phyloP scores from a whole-genome alignment of 2,329 filamentous ascomycete species.

The Rachicladosporium sp. region DNA sequence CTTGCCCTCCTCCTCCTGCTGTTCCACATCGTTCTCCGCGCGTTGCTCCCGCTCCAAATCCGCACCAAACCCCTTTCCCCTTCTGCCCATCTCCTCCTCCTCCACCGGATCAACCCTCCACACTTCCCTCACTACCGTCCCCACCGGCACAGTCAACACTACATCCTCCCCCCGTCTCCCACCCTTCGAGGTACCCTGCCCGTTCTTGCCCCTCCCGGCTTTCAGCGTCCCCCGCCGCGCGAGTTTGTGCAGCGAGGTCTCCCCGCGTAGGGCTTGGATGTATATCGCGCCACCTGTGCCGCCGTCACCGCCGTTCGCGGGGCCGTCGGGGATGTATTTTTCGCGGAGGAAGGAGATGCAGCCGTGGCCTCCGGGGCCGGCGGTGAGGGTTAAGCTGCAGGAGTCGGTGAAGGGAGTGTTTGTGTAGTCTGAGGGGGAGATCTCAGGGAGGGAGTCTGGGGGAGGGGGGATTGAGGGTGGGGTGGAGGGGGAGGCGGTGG shows the following conservation, averaged over 20 bases:
- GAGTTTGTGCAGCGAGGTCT: slow-evolving; percentile 89
- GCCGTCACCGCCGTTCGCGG: slow-evolving; percentile 88
- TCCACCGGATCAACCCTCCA: slow-evolving; percentile 63
- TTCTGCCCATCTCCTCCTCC: slow-evolving; percentile 43
- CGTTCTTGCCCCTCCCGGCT: slow-evolving; percentile 64
- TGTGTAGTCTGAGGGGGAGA: slow-evolving; percentile 72
- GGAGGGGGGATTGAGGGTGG: too few species aligned
- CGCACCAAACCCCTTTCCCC: slow-evolving; percentile 20
- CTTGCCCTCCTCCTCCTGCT: slow-evolving; percentile 23
- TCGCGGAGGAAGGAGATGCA: slow-evolving; percentile 92
- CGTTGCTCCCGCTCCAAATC: slow-evolving; percentile 10
- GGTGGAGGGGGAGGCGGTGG: too few species aligned
- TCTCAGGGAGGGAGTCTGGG: slow-evolving; percentile 44
- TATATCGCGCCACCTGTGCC: slow-evolving; percentile 86
- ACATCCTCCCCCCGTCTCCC: slow-evolving; percentile 79
- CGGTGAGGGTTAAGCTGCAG: slow-evolving; percentile 62
- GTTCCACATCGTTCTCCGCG: slow-evolving; percentile 4
- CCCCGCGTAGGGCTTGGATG: slow-evolving; percentile 81
- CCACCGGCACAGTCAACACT: slow-evolving; percentile 80
- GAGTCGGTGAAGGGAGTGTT: slow-evolving; percentile 77
- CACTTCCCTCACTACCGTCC: slow-evolving; percentile 78
- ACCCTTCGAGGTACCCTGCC: slow-evolving; percentile 58
- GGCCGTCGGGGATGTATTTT: slow-evolving; percentile 76
- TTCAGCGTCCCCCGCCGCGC: slow-evolving; percentile 63
- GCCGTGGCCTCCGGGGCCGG: slow-evolving; percentile 75